Evolutionary conservation across 139 green algal genomes (phyloP).

Genomic region (Chlamydomonas asymmetrica): DNA sequence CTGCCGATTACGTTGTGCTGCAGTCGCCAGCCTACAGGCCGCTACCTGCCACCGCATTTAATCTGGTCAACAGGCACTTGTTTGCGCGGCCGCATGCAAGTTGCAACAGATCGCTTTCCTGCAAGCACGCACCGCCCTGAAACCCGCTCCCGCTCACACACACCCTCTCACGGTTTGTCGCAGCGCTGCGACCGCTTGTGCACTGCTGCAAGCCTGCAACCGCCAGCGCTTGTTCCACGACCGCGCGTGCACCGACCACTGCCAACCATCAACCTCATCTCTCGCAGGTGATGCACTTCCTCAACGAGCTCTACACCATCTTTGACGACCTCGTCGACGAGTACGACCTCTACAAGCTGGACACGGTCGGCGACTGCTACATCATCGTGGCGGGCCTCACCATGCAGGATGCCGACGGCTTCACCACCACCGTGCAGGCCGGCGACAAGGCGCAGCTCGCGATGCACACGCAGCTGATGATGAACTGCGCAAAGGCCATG

Average conservation of each 20-base stretch:
- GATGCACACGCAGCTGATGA: slow-evolving; percentile 41
- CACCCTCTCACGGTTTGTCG: too few relatives aligned
- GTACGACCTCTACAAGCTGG: slow-evolving; percentile 57
- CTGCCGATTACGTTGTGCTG: too few relatives aligned
- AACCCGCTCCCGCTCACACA: too few relatives aligned
- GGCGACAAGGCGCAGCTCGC: slow-evolving; percentile 26
- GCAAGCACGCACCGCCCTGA: too few relatives aligned
- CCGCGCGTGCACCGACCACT: neutral
- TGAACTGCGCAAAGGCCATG: slow-evolving; percentile 52
- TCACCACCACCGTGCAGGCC: slow-evolving; percentile 33
- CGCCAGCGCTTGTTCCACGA: too few relatives aligned
- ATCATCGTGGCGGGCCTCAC: slow-evolving; percentile 54
- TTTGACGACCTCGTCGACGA: slow-evolving; percentile 52
- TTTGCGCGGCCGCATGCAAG: too few relatives aligned
- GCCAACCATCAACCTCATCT: neutral
- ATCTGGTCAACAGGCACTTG: too few relatives aligned
- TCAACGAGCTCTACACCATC: slow-evolving; percentile 52
- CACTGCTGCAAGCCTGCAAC: too few relatives aligned
- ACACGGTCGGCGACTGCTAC: slow-evolving; percentile 57
- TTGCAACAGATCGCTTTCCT: too few relatives aligned
- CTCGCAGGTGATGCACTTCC: slow-evolving; percentile 52
- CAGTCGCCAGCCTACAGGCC: too few relatives aligned
- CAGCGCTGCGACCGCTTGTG: too few relatives aligned
- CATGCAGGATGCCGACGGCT: slow-evolving; percentile 53
- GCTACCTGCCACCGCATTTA: too few relatives aligned